A percentile compares a stretch with the other conserved stretches of the same genome.
Evolutionary conservation across 805 yeast species (phyloP).

Genomic region (Nakazawaea ambrosiae): DNA sequence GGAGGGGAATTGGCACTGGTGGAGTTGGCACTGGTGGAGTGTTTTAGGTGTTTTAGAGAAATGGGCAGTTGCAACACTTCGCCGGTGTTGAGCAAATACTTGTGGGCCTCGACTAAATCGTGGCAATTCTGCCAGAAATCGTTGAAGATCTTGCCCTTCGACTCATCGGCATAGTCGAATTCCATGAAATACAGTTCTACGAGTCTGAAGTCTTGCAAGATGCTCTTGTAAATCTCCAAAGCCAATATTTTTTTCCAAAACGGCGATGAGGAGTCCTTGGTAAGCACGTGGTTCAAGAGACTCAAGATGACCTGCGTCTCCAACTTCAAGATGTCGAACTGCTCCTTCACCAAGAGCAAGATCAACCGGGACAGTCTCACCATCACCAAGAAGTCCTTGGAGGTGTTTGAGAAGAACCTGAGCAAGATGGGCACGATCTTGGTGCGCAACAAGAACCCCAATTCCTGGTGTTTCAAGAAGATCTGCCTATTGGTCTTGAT

Average conservation of each 20-base stretch:
- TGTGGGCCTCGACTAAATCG: conserved; percentile 27
- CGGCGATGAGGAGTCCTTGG: conserved; percentile 46
- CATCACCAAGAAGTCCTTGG: conserved; percentile 57
- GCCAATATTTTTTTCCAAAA: conserved; percentile 71
- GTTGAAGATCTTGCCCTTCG: conserved; percentile 52
- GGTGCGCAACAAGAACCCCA: conserved; percentile 58
- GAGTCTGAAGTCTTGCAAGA: conserved; percentile 50
- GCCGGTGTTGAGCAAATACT: conserved; percentile 25
- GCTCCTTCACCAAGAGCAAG: conserved; percentile 53
- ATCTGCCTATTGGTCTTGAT: conserved; percentile 52
- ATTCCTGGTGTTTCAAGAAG: conserved; percentile 54
- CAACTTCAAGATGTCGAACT: conserved; percentile 53
- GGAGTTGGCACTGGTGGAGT: conserved; percentile 10
- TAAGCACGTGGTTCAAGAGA: conserved; percentile 63
- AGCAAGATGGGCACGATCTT: conserved; percentile 72
- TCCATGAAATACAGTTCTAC: conserved; percentile 46
- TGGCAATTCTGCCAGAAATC: conserved; percentile 43
- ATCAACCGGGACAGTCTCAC: conserved; percentile 74
- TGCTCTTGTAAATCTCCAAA: conserved; percentile 60
- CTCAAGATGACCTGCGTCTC: conserved; percentile 82
- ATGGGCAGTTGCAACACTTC: conserved; percentile 25
- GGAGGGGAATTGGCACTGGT: conserved; percentile 4
- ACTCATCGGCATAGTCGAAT: conserved; percentile 47
- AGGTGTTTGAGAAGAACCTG: conserved; percentile 51
- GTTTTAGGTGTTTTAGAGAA: not conserved